Percentiles rank a stretch among this genome's conserved stretches.
phyloP scores from a whole-genome alignment of 176 grass and related monocot genomes.

The Rhynchospora pubera region DNA sequence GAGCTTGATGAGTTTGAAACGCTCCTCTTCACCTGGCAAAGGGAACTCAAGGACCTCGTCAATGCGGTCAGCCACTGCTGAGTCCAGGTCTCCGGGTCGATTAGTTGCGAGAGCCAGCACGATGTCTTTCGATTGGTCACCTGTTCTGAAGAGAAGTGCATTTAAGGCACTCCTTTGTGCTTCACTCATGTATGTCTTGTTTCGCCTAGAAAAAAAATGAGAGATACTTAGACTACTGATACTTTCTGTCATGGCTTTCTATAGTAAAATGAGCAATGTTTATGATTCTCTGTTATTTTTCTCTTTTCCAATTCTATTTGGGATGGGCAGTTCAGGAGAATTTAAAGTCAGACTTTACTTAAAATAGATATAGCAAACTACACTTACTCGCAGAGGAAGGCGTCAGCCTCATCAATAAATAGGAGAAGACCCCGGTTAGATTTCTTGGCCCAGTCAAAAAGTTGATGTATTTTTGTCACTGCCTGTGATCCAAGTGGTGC shows the following conservation, averaged over 20 bases:
- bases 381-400: constrained; percentile 98
- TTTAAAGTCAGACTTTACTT: not conserved
- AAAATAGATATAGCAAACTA: not conserved
- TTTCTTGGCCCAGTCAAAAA: constrained; percentile 99
- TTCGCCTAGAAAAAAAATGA: constrained; percentile 50
- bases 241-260: not conserved
- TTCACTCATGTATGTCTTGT: constrained; percentile 99
- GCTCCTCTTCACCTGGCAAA: constrained; percentile 82
- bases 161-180: constrained; percentile 98
- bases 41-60: constrained; percentile 97
- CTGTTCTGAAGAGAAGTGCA: constrained; percentile 93
- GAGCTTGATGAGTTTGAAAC: constrained; percentile 72
- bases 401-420: constrained; percentile 96
- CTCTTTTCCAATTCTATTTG: not conserved
- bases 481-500: constrained; percentile 90
- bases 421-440: constrained; percentile 82
- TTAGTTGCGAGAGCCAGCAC: constrained; percentile 96
- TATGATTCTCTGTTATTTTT: not conserved
- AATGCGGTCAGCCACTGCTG: constrained; percentile 81
- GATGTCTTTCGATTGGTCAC: constrained; percentile 90
- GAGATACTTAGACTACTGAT: not conserved
- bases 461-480: constrained; percentile 96
- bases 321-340: not conserved
- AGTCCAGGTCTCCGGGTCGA: constrained; percentile 87
- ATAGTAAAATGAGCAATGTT: not conserved